Evolutionary conservation across 2,329 filamentous ascomycete genomes (phyloP).

Genomic region (Beauveria rudraprayagi): DNA sequence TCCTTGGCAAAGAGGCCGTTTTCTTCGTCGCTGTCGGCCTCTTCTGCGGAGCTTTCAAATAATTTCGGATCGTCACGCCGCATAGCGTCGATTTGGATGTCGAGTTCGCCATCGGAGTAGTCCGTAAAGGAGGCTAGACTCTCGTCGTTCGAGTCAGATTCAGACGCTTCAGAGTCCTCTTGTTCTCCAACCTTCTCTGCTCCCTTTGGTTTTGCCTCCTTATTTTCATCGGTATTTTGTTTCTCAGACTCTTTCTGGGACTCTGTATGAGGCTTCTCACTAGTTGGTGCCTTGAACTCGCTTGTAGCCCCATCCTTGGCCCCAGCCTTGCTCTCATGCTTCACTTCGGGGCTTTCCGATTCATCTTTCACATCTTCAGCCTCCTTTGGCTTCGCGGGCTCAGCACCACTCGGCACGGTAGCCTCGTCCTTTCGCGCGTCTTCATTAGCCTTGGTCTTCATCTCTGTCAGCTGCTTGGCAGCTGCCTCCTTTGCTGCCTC

Average conservation of each 20-base stretch:
- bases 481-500: not conserved
- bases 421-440: slow-evolving; percentile 17
- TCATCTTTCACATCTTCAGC: not conserved
- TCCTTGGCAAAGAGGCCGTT: slow-evolving; percentile 41
- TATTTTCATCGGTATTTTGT: not conserved
- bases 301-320: slow-evolving; percentile 24
- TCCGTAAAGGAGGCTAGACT: slow-evolving; percentile 29
- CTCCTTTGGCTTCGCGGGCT: not conserved
- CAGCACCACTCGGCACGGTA: no score
- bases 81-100: slow-evolving; percentile 20
- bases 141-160: slow-evolving; percentile 11
- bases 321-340: slow-evolving; percentile 10
- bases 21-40: not conserved
- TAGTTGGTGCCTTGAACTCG: slow-evolving; percentile 18
- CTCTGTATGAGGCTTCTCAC: not conserved
- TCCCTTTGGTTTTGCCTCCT: not conserved
- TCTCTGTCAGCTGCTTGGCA: slow-evolving; percentile 1
- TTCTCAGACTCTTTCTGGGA: slow-evolving; percentile 10
- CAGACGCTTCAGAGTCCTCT: slow-evolving; percentile 13
- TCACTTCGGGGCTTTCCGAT: no score
- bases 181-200: not conserved
- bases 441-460: slow-evolving; percentile 25
- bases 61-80: not conserved
- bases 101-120: slow-evolving; percentile 32
- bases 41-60: not conserved